phyloP scores from a whole-genome alignment of 208 protist species.

The Porcisia hertigi region DNA sequence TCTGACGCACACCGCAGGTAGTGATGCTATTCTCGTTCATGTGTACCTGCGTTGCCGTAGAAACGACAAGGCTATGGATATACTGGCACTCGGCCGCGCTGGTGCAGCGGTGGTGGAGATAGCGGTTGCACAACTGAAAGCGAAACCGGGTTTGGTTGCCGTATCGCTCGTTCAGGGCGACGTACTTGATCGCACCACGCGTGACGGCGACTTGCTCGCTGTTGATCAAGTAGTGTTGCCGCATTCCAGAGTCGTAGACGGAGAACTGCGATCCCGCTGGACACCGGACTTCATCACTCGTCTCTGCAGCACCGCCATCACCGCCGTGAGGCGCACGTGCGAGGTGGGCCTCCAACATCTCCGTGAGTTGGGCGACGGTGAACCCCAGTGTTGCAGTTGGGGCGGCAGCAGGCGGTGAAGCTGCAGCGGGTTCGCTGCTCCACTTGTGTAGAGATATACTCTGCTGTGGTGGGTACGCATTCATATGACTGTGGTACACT shows the following conservation, averaged over 20 bases:
- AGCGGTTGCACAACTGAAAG: conserved; percentile 72
- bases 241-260: conserved; percentile 57
- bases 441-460: neutral
- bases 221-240: conserved; percentile 55
- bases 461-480: neutral
- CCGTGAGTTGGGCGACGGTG: conserved; percentile 28
- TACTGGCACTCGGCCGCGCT: conserved; percentile 53
- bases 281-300: conserved; percentile 23
- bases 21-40: conserved; percentile 69
- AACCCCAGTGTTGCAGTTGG: conserved; percentile 17
- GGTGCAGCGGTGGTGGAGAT: conserved; percentile 39
- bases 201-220: conserved; percentile 64
- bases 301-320: neutral
- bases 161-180: conserved; percentile 45
- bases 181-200: conserved; percentile 60
- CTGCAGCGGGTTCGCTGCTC: neutral
- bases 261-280: conserved; percentile 42
- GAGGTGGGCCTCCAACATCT: conserved; percentile 16
- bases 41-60: conserved; percentile 52
- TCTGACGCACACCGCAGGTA: conserved; percentile 11
- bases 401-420: too few species aligned
- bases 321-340: neutral
- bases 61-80: conserved; percentile 51
- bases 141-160: conserved; percentile 59
- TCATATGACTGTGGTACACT: neutral